Base-by-base conservation (phyloP, 2,329 filamentous ascomycete species). In the Berkeleyomyces rouxiae region DNA sequence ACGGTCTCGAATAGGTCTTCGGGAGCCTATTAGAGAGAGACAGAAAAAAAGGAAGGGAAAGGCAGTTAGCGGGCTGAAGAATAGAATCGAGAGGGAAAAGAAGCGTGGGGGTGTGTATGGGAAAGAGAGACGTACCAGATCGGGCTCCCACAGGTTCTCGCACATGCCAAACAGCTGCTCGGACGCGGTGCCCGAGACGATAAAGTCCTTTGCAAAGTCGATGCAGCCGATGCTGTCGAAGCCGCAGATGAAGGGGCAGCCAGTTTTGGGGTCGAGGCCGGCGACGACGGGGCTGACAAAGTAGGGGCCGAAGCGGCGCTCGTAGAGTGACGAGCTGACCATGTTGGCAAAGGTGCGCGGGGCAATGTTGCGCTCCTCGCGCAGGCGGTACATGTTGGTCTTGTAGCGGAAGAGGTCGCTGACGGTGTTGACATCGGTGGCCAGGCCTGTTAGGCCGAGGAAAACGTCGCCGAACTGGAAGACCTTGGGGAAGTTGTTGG, bases 401-500 rank as follows among this genome's bases (percentile, higher is more conserved):
- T 99, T 99, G 85, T 96, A 97, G 72, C 93, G 90, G 83, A 99
- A 95, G 68, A 97, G 86, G 77, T 99, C 92, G 70, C 86, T 88
- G 69, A 99, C 92, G 69, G 92, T 97, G 67, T 83, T 83, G 67
- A 99, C 90, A 74, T 99, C 93, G 69, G 93, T 99, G 66, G 93
- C 93, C 60, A 99, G 88, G 63, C 93, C 93, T 3, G 93, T 97
- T 66, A 99, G 85, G 63, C 93, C 93, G 43, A 99, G 87, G 77
- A 95, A 96, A 70, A 93, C 89, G 71, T 92, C 89, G 71, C 90
- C 90, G 81, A 95, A 97, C 75, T 87, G 85, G 84, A 97, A 97
- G 81, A 99, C 89, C 81, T 99, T 99, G 79, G 93, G 93, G 81
- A 97, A 97, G 86, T 97, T 93, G 85, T 99, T 99, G 74, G 90